phyloP scores from a whole-genome alignment of 75 land plant species.

The Cunninghamia lanceolata region DNA sequence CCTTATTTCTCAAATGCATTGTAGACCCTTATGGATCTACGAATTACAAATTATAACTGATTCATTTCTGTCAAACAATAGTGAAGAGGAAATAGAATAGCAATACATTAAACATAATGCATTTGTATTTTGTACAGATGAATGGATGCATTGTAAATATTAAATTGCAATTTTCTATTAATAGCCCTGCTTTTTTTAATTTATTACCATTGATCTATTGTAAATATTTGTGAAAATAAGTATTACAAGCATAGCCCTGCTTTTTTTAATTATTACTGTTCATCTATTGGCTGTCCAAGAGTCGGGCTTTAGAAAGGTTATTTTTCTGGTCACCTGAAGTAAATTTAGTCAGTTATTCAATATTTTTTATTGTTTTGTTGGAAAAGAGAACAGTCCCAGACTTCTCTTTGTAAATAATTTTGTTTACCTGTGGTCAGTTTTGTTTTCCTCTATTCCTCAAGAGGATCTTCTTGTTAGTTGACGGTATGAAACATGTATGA shows the following conservation, averaged over 20 bases:
- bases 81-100: neutral
- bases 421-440: neutral
- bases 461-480: neutral
- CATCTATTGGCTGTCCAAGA: neutral
- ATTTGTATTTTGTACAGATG: neutral
- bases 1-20: no score
- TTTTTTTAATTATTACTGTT: neutral
- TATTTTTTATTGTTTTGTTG: neutral
- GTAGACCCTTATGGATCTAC: neutral
- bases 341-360: neutral
- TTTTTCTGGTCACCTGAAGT: neutral
- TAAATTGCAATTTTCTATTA: no score
- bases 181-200: neutral
- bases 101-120: neutral
- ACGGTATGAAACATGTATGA: neutral
- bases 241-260: neutral
- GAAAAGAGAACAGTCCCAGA: neutral
- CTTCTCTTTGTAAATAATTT: neutral
- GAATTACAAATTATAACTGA: neutral
- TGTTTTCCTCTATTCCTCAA: neutral
- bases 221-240: neutral
- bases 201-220: neutral
- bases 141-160: no score
- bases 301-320: neutral
- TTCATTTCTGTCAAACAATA: neutral